phyloP scores from a whole-genome alignment of 1,139 yeast species.

The Blastobotrys proliferans region DNA sequence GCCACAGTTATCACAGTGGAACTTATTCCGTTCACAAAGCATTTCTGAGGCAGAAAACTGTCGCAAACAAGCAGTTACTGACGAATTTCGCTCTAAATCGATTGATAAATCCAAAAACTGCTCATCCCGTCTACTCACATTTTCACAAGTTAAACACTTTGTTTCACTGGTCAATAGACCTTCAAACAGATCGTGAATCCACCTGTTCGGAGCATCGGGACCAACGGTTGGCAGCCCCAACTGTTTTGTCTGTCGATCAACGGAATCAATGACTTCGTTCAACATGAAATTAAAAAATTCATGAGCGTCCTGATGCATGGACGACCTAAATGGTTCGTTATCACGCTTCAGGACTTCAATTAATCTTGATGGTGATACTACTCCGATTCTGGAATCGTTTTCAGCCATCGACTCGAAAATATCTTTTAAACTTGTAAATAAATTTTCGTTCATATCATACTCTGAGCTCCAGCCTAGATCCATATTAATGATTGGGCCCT shows the following conservation, averaged over 20 bases:
- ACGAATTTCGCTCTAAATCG: conserved; percentile 72
- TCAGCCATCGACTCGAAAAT: conserved; percentile 81
- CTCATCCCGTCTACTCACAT: conserved; percentile 79
- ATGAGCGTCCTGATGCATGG: conserved; percentile 98
- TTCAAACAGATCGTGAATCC: conserved; percentile 74
- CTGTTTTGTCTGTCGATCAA: conserved; percentile 36
- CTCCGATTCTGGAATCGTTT: conserved; percentile 65
- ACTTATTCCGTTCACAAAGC: conserved; percentile 81
- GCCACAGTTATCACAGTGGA: conserved; percentile 86
- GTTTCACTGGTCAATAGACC: conserved; percentile 86
- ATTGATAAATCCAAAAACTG: conserved; percentile 80
- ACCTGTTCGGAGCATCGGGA: conserved; percentile 35
- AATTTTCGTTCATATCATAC: conserved; percentile 48
- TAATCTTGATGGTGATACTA: conserved; percentile 75
- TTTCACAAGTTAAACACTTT: conserved; percentile 86
- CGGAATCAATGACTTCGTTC: conserved; percentile 73
- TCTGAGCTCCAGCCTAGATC: conserved; percentile 56
- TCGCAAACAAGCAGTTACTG: conserved; percentile 70
- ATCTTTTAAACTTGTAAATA: conserved; percentile 77
- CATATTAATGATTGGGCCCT: conserved; percentile 80
- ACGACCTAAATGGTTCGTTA: conserved; percentile 78
- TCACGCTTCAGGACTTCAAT: conserved; percentile 73
- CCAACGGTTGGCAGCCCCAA: conserved; percentile 29
- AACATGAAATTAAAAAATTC: conserved; percentile 85
- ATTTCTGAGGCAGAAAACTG: conserved; percentile 85